These are phyloP conservation scores for Umbellularia californica DNA, from an alignment of 164 flowering plant species.

Conservation along the genomic window DNA sequence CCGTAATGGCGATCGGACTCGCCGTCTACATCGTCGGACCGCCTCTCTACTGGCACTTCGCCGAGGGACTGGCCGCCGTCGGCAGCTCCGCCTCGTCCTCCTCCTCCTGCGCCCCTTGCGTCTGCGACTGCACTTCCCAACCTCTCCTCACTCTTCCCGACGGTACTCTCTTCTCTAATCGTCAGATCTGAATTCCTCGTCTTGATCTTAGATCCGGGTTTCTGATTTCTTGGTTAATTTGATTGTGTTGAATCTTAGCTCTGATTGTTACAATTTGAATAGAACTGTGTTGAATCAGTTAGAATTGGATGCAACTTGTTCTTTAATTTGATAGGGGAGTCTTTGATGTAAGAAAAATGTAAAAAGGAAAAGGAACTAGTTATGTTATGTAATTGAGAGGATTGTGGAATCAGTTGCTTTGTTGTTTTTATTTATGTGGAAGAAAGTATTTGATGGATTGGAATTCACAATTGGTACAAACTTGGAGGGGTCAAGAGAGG, in stretches of 20 bases:
- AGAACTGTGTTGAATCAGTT: neutral
- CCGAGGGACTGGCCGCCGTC: slow-evolving; percentile 32
- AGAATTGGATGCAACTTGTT: neutral
- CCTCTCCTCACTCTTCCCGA: slow-evolving; percentile 64
- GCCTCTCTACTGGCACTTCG: slow-evolving; percentile 47
- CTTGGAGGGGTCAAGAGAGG: neutral
- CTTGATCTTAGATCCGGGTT: neutral
- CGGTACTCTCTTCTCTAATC: slow-evolving; percentile 30
- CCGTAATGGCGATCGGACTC: slow-evolving; percentile 26
- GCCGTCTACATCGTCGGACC: slow-evolving; percentile 42
- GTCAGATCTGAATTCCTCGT: neutral
- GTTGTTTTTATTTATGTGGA: neutral
- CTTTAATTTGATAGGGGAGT: neutral
- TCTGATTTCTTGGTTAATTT: neutral
- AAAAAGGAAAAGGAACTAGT: neutral
- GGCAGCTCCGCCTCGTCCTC: slow-evolving; percentile 21
- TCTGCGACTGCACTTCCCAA: slow-evolving; percentile 76
- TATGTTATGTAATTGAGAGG: neutral
- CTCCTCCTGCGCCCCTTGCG: slow-evolving; percentile 44
- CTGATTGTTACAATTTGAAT: neutral
- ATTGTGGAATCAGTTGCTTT: neutral
- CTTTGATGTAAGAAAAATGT: neutral
- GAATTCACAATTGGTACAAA: no score
- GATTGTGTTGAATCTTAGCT: neutral
- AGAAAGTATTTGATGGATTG: neutral